Conservation (phyloP, 495 filamentous ascomycete genomes). For the Neurospora sublineolata region DNA sequence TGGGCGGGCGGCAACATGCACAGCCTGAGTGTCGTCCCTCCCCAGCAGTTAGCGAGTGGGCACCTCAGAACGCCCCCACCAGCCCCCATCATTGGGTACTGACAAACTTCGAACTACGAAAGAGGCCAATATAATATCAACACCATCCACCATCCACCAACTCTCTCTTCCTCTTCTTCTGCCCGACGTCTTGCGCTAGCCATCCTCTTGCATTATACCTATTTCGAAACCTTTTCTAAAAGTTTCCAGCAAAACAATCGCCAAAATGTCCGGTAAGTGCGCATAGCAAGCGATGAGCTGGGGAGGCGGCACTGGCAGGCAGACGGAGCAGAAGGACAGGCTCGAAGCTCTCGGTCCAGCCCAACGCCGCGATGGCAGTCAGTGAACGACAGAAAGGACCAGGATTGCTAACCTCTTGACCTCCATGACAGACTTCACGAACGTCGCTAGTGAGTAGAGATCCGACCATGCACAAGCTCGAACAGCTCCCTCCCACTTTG, state of each 20-base stretch:
- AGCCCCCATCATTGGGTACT: constrained; percentile 12
- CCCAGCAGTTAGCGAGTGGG: not conserved
- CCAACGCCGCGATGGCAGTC: not conserved
- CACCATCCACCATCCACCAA: constrained; percentile 1
- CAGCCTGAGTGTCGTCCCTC: not conserved
- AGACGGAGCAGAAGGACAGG: constrained; percentile 1
- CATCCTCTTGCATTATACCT: not conserved
- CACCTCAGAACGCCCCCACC: not conserved
- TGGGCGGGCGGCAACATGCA: not conserved
- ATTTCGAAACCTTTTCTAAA: not conserved
- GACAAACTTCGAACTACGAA: constrained; percentile 11
- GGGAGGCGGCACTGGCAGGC: not conserved
- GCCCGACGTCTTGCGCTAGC: not conserved
- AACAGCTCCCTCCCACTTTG: not conserved
- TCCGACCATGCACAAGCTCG: not conserved
- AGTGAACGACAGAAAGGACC: not conserved
- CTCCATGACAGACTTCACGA: constrained; percentile 10
- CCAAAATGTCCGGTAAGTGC: constrained; percentile 1
- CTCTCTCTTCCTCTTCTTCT: not conserved
- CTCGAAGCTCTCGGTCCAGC: not conserved
- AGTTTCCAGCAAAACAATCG: constrained; percentile 2
- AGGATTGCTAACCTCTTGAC: not conserved
- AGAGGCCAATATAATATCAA: constrained; percentile 1
- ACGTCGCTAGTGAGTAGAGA: constrained; percentile 19
- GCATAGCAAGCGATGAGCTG: not conserved